Percentiles rank a stretch among this genome's conserved stretches.
Evolutionary conservation across 148 eudicot genomes (phyloP).

Genomic region (Rhododendron vialii): DNA sequence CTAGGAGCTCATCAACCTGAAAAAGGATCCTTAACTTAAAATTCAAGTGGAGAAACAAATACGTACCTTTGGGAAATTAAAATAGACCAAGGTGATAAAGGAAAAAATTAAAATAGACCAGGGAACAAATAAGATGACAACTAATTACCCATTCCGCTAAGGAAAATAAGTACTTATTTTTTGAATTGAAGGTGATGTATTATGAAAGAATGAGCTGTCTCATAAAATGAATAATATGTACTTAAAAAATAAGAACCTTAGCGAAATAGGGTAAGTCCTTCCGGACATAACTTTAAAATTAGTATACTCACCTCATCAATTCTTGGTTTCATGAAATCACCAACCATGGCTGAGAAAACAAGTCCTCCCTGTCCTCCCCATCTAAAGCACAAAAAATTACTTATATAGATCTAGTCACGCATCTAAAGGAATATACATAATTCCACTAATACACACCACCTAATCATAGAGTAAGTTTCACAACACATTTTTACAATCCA

Average conservation of each 20-base stretch:
- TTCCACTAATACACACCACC: background rate
- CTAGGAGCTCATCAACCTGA: constrained; percentile 37
- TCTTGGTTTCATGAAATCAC: constrained; percentile 60
- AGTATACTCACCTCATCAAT: constrained; percentile 37
- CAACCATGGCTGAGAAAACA: constrained; percentile 27
- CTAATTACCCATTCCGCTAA: background rate
- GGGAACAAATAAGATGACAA: background rate
- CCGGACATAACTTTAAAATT: background rate
- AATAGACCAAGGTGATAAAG: background rate
- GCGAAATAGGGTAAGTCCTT: background rate
- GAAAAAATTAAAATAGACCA: background rate
- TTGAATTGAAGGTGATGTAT: too few species aligned
- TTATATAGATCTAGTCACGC: background rate
- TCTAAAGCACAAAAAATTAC: constrained; percentile 10
- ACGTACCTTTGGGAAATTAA: background rate
- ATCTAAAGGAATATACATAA: background rate
- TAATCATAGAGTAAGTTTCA: background rate
- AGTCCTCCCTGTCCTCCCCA: constrained; percentile 52
- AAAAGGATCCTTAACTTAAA: background rate
- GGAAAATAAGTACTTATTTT: too few species aligned
- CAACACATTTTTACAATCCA: background rate
- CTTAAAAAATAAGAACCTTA: too few species aligned
- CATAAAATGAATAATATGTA: too few species aligned
- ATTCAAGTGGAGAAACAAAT: background rate
- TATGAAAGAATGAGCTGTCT: too few species aligned